Base-by-base conservation (phyloP, 768 basidiomycete species). In the Leccinum longicurvipes region DNA sequence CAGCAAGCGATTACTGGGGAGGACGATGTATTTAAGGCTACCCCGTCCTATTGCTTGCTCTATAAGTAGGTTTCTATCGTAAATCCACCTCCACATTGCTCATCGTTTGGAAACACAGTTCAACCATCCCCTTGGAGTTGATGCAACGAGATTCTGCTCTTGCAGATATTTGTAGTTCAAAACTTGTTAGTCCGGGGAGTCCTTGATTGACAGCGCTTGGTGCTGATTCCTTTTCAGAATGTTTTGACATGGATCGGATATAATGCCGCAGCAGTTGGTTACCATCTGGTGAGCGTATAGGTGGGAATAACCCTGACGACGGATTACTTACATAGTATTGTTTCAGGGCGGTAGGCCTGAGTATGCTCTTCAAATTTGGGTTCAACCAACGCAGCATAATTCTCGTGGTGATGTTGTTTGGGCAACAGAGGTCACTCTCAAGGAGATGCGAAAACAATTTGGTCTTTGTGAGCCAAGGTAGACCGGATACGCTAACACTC, bases 101-200 rank as follows among this genome's bases (percentile, higher is more conserved):
- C 41, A 56, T 44, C 19, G 2, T 34, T 41, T 31, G n/a, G 46
- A 25, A 17, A 39, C 48, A 51, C 31, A 81, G 80, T 48, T 70
- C 77, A 0, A 76, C 70, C 3, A 61, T 83, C 10, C 74, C 79
- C 1, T 70, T 72, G 51, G 63, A 70, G 24, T 53, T 63, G 19
- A 76, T 84, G 57, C 61, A 70, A 52, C 64, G 68, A 41, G 78
- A 84, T 55, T 67, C 73, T 3, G 66, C 74, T 24, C 70, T 82
- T 3, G 60, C 62, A 15, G 59, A 56, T n/a, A 53, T 79, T 27
- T 73, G 65, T 47, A 44, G 6, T n/a, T 53, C 59, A 6, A 49
- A 50, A 15, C 36, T 54, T 45, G 67, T 69, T 46, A 19, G 68
- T 66, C 34, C 25, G 2, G 1, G 14, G 1, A 39, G 12, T 39